Evolutionary conservation across 148 eudicot species (phyloP), one percentile per base, ranked within the genome.

Genomic region (Pharnaceum exiguum): DNA sequence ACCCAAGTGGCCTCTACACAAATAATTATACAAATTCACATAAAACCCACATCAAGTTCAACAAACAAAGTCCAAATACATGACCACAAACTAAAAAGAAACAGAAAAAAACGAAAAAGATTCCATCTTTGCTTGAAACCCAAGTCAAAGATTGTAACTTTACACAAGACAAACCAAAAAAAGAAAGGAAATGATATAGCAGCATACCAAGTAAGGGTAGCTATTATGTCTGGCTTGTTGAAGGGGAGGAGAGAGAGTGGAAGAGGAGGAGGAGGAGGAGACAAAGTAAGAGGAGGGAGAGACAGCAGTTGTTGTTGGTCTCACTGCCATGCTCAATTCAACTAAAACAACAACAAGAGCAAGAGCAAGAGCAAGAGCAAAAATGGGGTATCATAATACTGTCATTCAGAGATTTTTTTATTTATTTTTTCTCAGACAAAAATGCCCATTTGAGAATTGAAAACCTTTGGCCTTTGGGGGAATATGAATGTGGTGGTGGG

Each of bases 201-300:
- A n/a, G n/a, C n/a, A n/a, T n/a, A n/a, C n/a, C n/a, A n/a, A n/a
- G n/a, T n/a, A n/a, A n/a, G n/a, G 31, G 36, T 25, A 47, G 16
- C 25, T 69, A n/a, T n/a, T n/a, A 46, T 46, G 52, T 36, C 22
- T 57, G 58, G 53, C 49, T 32, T 63, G 65, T n/a, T 16, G 50
- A 40, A 63, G 59, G 32, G 37, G 59, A 53, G 36, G 68, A 58
- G 22, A 70, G 53, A 57, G 69, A 57, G 57, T n/a, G 21, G 50
- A 40, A 63, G 59, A 26, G 37, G 59, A 53, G 36, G 68, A 58
- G 22, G 63, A 46, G 51, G 69, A 57, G 57, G 69, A 47, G 11
- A 63, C 48, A 43, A 63, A 69, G 51, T 61, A 70, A 57, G 40
- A 70, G n/a, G n/a, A n/a, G 57, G 42, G 51, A 42, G 59, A 63